phyloP scores from a whole-genome alignment of 2,329 filamentous ascomycete genomes.

The Chaetomiaceae sp. region DNA sequence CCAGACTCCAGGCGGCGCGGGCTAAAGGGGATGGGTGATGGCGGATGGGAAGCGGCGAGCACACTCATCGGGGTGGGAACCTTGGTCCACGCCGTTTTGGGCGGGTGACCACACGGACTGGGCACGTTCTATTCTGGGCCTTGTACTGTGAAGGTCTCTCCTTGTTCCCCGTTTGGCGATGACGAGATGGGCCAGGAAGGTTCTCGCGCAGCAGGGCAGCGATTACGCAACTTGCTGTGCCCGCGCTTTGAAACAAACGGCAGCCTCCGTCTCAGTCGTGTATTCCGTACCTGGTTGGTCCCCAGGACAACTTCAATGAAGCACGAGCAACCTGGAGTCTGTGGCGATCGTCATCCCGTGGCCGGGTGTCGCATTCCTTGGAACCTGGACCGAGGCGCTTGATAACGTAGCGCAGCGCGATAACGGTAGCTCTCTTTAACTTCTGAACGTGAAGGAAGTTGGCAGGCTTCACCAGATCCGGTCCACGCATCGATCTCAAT shows the following conservation, averaged over 20 bases:
- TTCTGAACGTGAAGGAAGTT: no score
- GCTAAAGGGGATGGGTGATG: neutral
- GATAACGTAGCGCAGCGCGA: neutral
- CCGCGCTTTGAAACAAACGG: neutral
- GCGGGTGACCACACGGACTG: conserved; percentile 13
- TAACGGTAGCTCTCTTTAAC: no score
- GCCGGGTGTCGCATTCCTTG: neutral
- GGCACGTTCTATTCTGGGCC: conserved; percentile 12
- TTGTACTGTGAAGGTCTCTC: neutral
- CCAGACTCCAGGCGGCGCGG: no score
- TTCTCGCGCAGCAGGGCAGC: neutral
- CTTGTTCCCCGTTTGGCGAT: conserved; percentile 8
- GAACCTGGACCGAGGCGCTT: neutral
- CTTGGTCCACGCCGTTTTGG: no score
- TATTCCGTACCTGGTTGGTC: no score
- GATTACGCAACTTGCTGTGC: neutral
- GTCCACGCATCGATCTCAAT: conserved; percentile 5
- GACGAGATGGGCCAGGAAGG: conserved; percentile 10
- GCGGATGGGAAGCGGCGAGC: conserved; percentile 3
- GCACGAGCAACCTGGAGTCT: neutral
- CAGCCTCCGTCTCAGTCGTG: neutral
- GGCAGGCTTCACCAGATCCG: neutral
- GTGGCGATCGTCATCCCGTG: neutral
- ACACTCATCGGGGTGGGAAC: no score
- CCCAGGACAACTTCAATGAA: neutral